Base-by-base conservation (phyloP, 2,329 filamentous ascomycete species). In the Capronia epimyces region DNA sequence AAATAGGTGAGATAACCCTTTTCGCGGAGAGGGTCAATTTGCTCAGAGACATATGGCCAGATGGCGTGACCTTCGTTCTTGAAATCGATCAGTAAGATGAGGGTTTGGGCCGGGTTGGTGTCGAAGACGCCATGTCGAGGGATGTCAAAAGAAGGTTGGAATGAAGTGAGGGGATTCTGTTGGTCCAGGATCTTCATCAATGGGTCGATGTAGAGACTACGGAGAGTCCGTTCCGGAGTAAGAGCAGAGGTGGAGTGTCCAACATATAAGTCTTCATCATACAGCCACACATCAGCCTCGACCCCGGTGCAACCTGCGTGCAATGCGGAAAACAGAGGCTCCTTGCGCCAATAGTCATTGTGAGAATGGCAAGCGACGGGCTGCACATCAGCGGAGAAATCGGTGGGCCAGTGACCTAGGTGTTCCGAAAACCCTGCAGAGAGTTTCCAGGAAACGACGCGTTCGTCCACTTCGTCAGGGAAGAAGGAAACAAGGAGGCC, bases 201-300 rank as follows among this genome's bases (percentile, higher is more conserved):
- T 1, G 77, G 78, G 18, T 79, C 66, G 36, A 81, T 64, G 58
- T 81, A 81, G 58, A 81, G 68, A 32, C 61, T 72, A 7, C 65
- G 67, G 43, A 81, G 69, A 2, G 77, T 80, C 9, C 71, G 67
- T 39, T 70, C 67, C 3, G 63, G 63, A 0, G 71, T 72, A 3
- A 81, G 66, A 3, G 74, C 66, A 2, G 71, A 68, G 1, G 67
- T 71, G 20, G 67, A 74, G 63, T 81, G 78, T 20, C 78, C 78
- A 40, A 81, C 76, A 52, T 72, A 77, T 22, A 81, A 67, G n/a
- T 79, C 75, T 3, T 74, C 60, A 34, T 71, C 66, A 49, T 76
- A 74, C 6, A 76, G 68, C 76, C 77, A 80, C 25, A 81, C 73
- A 53, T 81, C 78, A 2, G 78, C 78, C 66, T 81, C 78, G 15